Conservation (phyloP, 169 alveolate species). For the Babesia ovis region DNA sequence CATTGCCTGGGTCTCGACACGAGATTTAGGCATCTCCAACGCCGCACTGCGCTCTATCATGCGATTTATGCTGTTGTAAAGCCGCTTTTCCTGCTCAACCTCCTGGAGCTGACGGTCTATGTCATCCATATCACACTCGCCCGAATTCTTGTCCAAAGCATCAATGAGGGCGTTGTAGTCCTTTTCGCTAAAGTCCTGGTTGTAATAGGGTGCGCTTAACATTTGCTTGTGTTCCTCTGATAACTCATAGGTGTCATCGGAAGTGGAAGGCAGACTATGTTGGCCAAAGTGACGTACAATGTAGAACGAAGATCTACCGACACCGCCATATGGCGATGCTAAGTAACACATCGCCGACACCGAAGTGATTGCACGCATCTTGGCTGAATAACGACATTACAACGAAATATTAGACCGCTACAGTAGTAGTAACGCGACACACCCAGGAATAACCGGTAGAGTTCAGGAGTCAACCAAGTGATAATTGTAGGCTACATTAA, state of each 20-base stretch:
- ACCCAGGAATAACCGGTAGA: too few relatives aligned
- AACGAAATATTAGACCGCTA: too few relatives aligned
- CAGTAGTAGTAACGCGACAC: too few relatives aligned
- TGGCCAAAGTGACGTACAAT: slow-evolving; percentile 1
- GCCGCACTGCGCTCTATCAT: slow-evolving; percentile 40
- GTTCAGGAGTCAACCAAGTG: too few relatives aligned
- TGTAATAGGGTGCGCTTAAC: slow-evolving; percentile 8
- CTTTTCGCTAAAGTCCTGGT: slow-evolving; percentile 11
- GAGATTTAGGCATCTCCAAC: slow-evolving; percentile 39
- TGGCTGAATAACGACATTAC: too few relatives aligned
- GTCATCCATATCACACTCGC: slow-evolving; percentile 7
- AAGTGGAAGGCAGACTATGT: neutral
- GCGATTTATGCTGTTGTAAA: slow-evolving; percentile 21
- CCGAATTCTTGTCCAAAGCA: slow-evolving; percentile 3
- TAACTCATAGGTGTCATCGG: neutral
- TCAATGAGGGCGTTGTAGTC: slow-evolving; percentile 7
- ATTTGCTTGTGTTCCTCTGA: neutral
- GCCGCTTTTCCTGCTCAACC: slow-evolving; percentile 23
- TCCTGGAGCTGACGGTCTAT: slow-evolving; percentile 32
- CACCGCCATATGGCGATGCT: neutral
- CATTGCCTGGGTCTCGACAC: slow-evolving; percentile 45
- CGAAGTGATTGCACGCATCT: slow-evolving; percentile 3
- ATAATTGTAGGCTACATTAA: too few relatives aligned
- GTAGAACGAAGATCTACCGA: neutral
- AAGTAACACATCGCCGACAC: slow-evolving; percentile 22